Evolutionary conservation across 2,329 filamentous ascomycete genomes (phyloP).

Genomic region (Chrysoporthe puriensis): DNA sequence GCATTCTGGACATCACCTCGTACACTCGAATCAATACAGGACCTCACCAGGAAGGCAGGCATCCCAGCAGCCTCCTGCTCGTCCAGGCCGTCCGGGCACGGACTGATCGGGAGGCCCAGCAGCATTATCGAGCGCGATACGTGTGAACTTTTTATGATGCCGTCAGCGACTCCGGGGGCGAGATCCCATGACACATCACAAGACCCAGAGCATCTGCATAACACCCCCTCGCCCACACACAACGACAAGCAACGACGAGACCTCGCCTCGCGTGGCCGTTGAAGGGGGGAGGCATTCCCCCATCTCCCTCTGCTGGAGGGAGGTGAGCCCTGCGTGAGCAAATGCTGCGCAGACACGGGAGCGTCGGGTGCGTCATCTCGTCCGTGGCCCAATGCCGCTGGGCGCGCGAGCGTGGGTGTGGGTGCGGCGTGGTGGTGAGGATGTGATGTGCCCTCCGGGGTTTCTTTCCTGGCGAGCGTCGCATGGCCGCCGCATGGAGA

Average conservation of each 20-base stretch:
- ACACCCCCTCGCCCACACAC: background rate
- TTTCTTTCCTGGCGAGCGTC: background rate
- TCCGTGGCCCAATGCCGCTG: background rate
- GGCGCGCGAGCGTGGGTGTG: background rate
- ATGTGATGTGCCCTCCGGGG: background rate
- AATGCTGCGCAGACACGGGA: background rate
- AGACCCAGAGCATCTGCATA: conserved; percentile 14
- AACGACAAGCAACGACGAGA: background rate
- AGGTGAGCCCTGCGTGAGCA: background rate
- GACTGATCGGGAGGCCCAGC: background rate
- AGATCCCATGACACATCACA: conserved; percentile 17
- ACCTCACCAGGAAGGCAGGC: background rate
- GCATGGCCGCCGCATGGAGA: no score
- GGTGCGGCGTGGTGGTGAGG: background rate
- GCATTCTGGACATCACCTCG: no score
- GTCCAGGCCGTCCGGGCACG: background rate
- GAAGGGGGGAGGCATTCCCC: background rate
- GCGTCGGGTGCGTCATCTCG: background rate
- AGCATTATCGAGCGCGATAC: background rate
- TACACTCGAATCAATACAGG: background rate
- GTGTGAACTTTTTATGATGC: no score
- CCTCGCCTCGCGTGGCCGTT: background rate
- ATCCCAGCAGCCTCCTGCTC: background rate
- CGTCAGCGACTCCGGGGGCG: background rate
- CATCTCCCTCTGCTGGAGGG: background rate